These are phyloP conservation scores for Polychytrium aggregatum DNA, from an alignment of 192 early-diverging fungal genomes.

Conservation along the genomic window DNA sequence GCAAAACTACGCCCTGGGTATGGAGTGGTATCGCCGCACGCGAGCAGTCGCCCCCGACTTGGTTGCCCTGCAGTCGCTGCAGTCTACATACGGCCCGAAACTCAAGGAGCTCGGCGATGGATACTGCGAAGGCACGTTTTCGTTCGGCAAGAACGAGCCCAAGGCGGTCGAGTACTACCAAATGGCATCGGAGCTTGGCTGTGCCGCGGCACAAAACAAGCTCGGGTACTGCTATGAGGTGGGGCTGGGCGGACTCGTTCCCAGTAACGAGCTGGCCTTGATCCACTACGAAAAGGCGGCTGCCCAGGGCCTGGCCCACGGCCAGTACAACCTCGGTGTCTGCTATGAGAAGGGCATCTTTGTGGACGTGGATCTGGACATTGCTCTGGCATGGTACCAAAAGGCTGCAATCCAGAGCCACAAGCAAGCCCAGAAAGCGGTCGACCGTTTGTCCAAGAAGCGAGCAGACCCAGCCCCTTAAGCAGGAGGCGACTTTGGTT, in stretches of 20 bases:
- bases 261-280: constrained; percentile 27
- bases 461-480: too few relatives aligned
- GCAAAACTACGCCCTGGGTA: background rate
- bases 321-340: constrained; percentile 39
- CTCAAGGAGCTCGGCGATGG: too few relatives aligned
- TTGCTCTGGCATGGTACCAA: constrained; percentile 35
- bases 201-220: constrained; percentile 27
- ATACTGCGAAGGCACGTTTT: too few relatives aligned
- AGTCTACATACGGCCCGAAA: too few relatives aligned
- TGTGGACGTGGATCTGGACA: constrained; percentile 26
- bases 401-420: too few relatives aligned
- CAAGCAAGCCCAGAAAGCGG: too few relatives aligned
- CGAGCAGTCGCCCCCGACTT: too few relatives aligned
- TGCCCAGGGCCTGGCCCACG: constrained; percentile 25
- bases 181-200: constrained; percentile 17
- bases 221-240: constrained; percentile 30
- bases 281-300: constrained; percentile 27
- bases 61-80: too few relatives aligned
- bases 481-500: too few relatives aligned
- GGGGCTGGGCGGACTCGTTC: constrained; percentile 30
- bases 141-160: constrained; percentile 8
- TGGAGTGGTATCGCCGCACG: too few relatives aligned
- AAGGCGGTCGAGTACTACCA: constrained; percentile 28
- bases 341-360: constrained; percentile 44
- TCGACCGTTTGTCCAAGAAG: too few relatives aligned